Base-by-base conservation (phyloP, 495 filamentous ascomycete genomes). In the Penicillium steckii region DNA sequence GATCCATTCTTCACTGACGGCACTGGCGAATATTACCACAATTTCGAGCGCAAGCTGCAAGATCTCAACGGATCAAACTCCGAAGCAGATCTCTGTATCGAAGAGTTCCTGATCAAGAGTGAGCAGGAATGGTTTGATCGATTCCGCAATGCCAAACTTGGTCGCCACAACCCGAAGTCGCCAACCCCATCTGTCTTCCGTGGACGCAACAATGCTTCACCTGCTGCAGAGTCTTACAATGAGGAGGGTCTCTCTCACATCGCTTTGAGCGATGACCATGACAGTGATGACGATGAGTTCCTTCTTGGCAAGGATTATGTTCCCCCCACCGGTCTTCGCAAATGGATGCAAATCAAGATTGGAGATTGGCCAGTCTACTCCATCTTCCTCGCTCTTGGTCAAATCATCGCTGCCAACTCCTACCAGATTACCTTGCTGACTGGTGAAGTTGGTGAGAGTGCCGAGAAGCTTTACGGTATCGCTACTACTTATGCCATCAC, bases 311-410 rank as follows among this genome's bases (percentile, higher is more conserved):
- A 75, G 13, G 78, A 82, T 44, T 89, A 89, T 66, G 70, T 80
- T 41, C 81, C 85, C 24, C 87, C 87, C 1, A 83, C 75, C 3
- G 85, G 87, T 3, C 55, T 89, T 2, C 81, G 73, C 57, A 83
- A 80, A 44, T 66, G 71, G 56, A 72, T 74, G 63, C 69, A 75
- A 35, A 50, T 78, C 55, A 76, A 74, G 41, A 67, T 74, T 21
- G 71, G 67, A 18, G 82, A 87, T 57, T 90, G 87, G 87, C 87
- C 87, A 0, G 49, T 89, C n/a, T 90, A 90, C 65, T 80, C 85
- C 5, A 78, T 90, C 54, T 70, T 89, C 40, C 61, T 76, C 12
- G 85, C 84, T 37, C 68, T 88, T 5, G 84, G 83, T 18, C 85
- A 89, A 55, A 80, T 89, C 57, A 80, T 89, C 23, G 83, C 85